These are phyloP conservation scores for Populus alba DNA, from an alignment of 345 rosid genomes.

Conservation along the genomic window DNA sequence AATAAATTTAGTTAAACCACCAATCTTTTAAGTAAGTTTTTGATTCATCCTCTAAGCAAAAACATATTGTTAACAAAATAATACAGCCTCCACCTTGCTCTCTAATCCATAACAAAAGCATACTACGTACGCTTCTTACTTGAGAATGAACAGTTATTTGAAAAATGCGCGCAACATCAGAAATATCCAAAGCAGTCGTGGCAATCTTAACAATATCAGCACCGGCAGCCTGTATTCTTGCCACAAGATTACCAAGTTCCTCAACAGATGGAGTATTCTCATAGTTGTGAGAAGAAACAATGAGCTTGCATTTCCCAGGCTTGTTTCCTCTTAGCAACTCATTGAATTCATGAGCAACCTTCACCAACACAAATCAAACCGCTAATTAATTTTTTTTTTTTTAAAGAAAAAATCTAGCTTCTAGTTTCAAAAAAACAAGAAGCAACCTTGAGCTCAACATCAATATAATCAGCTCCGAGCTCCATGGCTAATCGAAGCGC, in stretches of 20 bases:
- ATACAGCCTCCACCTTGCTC: background rate
- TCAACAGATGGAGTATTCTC: conserved; percentile 74
- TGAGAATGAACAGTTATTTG: conserved; percentile 76
- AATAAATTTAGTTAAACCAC: background rate
- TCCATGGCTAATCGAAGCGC: conserved; percentile 81
- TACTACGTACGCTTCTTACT: conserved; percentile 52
- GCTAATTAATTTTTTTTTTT: background rate
- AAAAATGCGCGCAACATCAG: conserved; percentile 86
- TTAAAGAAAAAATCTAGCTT: background rate
- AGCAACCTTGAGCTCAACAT: conserved; percentile 87
- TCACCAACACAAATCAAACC: conserved; percentile 10
- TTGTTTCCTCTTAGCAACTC: conserved; percentile 57
- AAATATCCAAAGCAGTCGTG: conserved; percentile 75
- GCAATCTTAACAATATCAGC: conserved; percentile 94
- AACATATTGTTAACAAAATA: background rate
- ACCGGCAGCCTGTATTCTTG: conserved; percentile 67
- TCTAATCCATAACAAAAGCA: background rate
- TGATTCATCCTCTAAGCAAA: background rate
- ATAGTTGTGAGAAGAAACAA: conserved; percentile 91
- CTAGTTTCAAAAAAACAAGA: background rate
- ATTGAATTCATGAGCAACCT: conserved; percentile 75
- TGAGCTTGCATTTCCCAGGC: conserved; percentile 61
- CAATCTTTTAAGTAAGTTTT: background rate
- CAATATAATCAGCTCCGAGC: conserved; percentile 89
- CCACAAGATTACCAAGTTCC: conserved; percentile 74